Conservation (phyloP, 352 stramenopile species). For the Thraustochytrium striatum region DNA sequence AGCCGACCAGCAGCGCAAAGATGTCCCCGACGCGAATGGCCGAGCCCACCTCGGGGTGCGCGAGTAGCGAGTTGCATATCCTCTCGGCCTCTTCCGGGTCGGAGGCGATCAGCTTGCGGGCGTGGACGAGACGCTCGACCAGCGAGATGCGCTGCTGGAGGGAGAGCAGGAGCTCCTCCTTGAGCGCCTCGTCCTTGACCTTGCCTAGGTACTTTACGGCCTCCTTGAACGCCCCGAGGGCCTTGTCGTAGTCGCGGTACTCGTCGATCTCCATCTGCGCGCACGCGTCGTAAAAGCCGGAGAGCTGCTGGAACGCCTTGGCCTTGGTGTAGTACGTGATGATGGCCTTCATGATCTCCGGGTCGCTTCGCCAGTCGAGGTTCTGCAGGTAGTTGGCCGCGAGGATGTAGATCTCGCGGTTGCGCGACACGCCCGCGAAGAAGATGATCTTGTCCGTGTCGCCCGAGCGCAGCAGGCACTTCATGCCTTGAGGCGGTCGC, state of each 20-base stretch:
- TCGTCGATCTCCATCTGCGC: constrained; percentile 86
- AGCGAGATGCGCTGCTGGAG: constrained; percentile 66
- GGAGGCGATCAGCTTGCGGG: constrained; percentile 61
- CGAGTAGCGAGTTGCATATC: constrained; percentile 72
- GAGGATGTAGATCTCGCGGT: constrained; percentile 88
- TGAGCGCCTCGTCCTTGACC: constrained; percentile 61
- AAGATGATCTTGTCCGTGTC: constrained; percentile 91
- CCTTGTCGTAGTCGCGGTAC: constrained; percentile 88
- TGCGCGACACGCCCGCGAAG: constrained; percentile 83
- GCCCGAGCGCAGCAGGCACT: constrained; percentile 87
- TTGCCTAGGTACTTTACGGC: constrained; percentile 77
- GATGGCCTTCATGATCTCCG: constrained; percentile 85
- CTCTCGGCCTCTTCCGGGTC: constrained; percentile 68
- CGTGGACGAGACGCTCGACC: constrained; percentile 77
- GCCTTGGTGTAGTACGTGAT: constrained; percentile 90
- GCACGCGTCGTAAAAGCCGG: constrained; percentile 82
- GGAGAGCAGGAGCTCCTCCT: constrained; percentile 62
- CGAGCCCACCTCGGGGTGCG: constrained; percentile 72
- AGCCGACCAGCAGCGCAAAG: constrained; percentile 76
- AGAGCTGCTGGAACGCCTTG: constrained; percentile 79
- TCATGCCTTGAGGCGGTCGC: constrained; percentile 86
- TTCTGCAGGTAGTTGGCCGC: constrained; percentile 91
- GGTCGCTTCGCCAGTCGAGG: constrained; percentile 82
- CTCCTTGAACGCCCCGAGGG: constrained; percentile 78
- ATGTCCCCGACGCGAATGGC: constrained; percentile 79